These are phyloP conservation scores for Fraxinus platypoda DNA, from an alignment of 305 asterid species.

Conservation along the genomic window DNA sequence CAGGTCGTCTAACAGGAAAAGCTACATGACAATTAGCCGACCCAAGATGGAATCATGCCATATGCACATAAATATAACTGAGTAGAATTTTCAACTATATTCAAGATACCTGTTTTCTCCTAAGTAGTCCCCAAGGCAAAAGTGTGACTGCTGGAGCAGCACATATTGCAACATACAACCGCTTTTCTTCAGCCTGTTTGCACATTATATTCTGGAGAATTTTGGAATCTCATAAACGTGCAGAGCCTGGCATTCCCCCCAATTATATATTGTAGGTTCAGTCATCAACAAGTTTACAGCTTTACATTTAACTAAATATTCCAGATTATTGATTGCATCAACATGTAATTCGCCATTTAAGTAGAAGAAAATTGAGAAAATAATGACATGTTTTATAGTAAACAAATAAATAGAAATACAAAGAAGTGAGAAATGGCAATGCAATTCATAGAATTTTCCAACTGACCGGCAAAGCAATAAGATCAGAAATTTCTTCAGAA, in stretches of 20 bases:
- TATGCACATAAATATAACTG: background rate
- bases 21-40: slow-evolving; percentile 30
- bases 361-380: background rate
- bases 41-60: background rate
- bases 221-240: slow-evolving; percentile 71
- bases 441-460: background rate
- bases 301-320: background rate
- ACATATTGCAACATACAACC: slow-evolving; percentile 81
- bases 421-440: background rate
- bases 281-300: background rate
- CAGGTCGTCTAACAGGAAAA: slow-evolving; percentile 63
- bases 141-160: slow-evolving; percentile 95
- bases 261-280: slow-evolving; percentile 15
- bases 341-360: background rate
- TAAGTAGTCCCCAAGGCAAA: slow-evolving; percentile 93
- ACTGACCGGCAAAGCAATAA: slow-evolving; percentile 74
- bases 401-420: background rate
- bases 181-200: slow-evolving; percentile 71
- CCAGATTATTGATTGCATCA: background rate
- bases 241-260: slow-evolving; percentile 99
- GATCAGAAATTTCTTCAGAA: slow-evolving; percentile 59
- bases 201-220: slow-evolving; percentile 62
- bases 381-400: background rate
- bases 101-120: slow-evolving; percentile 58
- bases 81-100: background rate